Base-by-base conservation (phyloP, 2,329 filamentous ascomycete species). In the Aspergillus pseudonomiae region DNA sequence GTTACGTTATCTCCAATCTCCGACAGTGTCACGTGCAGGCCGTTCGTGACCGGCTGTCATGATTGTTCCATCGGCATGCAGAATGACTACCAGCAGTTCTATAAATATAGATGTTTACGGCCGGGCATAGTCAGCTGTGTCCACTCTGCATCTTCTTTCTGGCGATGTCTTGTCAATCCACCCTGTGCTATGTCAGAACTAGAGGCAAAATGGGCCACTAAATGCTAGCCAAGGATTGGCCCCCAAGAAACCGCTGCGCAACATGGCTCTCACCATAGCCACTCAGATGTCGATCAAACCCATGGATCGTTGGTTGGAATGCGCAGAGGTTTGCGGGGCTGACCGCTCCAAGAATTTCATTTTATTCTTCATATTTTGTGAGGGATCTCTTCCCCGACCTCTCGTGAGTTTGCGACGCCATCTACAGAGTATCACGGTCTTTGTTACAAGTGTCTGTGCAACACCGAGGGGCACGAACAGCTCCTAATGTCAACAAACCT, bases 1-100 rank as follows among this genome's bases (percentile, higher is more conserved):
- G 46, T 26, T 26, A 46, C 10, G 24, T 59, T 59, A 62, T 59
- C 48, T 57, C 52, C 50, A 48, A 54, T 60, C 46, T 60, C 61
- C 52, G 61, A n/a, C 28, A 3, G 16, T 12, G 36, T 57, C 61
- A 63, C 61, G 61, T 63, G 61, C 16, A 14, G 11, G 30, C 26
- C 43, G n/a, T 28, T 24, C 21, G 19, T 41, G 39, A 16, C 16
- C 39, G 19, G 12, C 7, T 41, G 39, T 41, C 39, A 41, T 41
- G 16, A 24, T 24, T 6, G 36, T 30, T 53, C 28, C 26, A n/a
- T 14, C 30, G 16, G 52, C 14, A 12, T 14, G 56, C 12, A 32
- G 28, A 41, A 41, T 41, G 7, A 19, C 2, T 19, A 36, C 34
- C 14, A 5, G 7, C 16, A 41, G 11, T 19, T 46, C 56, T 34